phyloP scores from a whole-genome alignment of 345 rosid genomes.

The Barbarea vulgaris region DNA sequence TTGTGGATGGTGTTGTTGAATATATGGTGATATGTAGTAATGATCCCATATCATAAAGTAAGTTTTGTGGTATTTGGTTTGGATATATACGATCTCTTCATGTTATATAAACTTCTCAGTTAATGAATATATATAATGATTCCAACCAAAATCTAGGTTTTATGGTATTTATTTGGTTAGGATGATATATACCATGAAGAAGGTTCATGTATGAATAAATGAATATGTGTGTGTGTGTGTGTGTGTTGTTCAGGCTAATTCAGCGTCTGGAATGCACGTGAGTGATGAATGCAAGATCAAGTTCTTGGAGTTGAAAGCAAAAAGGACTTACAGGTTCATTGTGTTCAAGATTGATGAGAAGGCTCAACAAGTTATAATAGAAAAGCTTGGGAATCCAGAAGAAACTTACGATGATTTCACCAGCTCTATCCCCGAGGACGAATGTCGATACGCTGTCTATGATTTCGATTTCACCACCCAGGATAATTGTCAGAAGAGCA shows the following conservation, averaged over 20 bases:
- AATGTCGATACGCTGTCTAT: constrained; percentile 76
- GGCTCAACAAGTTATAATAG: constrained; percentile 57
- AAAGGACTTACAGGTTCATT: constrained; percentile 65
- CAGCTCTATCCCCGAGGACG: constrained; percentile 51
- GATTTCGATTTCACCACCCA: constrained; percentile 70
- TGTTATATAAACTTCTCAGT: too few relatives aligned
- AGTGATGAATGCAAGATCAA: constrained; percentile 68
- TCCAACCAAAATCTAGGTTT: neutral
- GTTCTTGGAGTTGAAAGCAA: constrained; percentile 70
- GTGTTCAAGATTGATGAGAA: constrained; percentile 74
- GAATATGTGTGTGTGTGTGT: neutral
- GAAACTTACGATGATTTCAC: constrained; percentile 63
- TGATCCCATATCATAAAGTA: neutral
- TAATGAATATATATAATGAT: neutral
- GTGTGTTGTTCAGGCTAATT: constrained; percentile 54
- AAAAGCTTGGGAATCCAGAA: constrained; percentile 57
- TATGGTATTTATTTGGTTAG: constrained; percentile 2
- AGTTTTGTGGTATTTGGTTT: neutral
- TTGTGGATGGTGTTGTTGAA: neutral
- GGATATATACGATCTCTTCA: neutral
- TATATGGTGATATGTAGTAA: neutral
- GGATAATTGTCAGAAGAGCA: constrained; percentile 83
- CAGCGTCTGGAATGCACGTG: constrained; percentile 77
- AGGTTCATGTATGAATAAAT: neutral
- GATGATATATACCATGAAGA: neutral